Percentiles rank a stretch among this genome's conserved stretches.
phyloP scores from a whole-genome alignment of 352 stramenopile species.

The Globisporangium echinulatum region DNA sequence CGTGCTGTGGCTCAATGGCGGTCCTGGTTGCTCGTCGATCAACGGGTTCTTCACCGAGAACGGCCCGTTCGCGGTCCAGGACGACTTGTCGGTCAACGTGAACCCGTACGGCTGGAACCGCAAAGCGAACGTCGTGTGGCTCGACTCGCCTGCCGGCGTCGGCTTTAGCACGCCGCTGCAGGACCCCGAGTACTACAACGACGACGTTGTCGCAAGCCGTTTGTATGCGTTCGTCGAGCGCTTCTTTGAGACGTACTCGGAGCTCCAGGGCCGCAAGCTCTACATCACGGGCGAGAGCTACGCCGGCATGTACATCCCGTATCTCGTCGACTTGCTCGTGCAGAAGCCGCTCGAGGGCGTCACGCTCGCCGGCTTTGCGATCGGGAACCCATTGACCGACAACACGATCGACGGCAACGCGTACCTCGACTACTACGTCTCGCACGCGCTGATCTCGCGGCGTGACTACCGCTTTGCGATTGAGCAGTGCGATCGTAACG shows the following conservation, averaged over 20 bases:
- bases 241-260: conserved; percentile 61
- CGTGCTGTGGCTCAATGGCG: conserved; percentile 78
- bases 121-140: conserved; percentile 63
- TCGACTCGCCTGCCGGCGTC: conserved; percentile 57
- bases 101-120: conserved; percentile 70
- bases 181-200: conserved; percentile 61
- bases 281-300: conserved; percentile 84
- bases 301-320: conserved; percentile 87
- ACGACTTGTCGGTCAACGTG: conserved; percentile 35
- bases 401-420: conserved; percentile 43
- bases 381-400: conserved; percentile 48
- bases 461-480: conserved; percentile 59
- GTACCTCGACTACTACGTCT: conserved; percentile 81
- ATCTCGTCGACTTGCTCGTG: conserved; percentile 45
- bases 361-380: conserved; percentile 58
- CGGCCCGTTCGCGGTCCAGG: conserved; percentile 48
- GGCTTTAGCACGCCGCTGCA: conserved; percentile 54
- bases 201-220: conserved; percentile 37
- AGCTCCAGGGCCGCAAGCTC: conserved; percentile 63
- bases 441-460: conserved; percentile 67
- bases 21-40: conserved; percentile 68
- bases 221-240: conserved; percentile 56
- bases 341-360: conserved; percentile 16
- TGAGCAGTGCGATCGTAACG: conserved; percentile 33
- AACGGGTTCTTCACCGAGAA: conserved; percentile 64